These are phyloP conservation scores for Ganoderma sp. DNA, from an alignment of 1,284 basidiomycete species.

Conservation along the genomic window DNA sequence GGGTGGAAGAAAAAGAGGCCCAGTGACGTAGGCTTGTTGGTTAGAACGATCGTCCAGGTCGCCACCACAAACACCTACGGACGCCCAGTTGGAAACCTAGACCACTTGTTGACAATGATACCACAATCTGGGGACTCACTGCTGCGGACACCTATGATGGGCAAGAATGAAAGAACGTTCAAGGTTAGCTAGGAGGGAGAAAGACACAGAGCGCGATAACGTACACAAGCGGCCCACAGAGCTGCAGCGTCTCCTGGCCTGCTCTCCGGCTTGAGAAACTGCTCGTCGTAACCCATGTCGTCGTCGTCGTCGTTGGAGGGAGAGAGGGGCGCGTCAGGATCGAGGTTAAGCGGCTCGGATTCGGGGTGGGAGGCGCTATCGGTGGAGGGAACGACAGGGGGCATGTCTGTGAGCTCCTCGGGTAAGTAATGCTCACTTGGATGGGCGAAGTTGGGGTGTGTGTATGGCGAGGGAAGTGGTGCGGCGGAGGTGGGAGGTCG, in stretches of 20 bases:
- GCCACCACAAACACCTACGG: slow-evolving; percentile 51
- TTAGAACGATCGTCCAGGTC: slow-evolving; percentile 59
- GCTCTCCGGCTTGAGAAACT: slow-evolving; percentile 45
- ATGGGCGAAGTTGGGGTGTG: not conserved
- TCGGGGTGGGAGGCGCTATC: slow-evolving; percentile 25
- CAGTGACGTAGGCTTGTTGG: slow-evolving; percentile 52
- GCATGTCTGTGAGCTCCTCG: slow-evolving; percentile 16
- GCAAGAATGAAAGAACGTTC: not conserved
- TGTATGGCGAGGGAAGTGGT: slow-evolving; percentile 4
- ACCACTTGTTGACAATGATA: not conserved
- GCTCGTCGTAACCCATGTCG: slow-evolving; percentile 47
- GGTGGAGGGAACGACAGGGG: slow-evolving; percentile 14
- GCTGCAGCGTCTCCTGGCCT: slow-evolving; percentile 50
- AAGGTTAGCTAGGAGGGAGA: not conserved
- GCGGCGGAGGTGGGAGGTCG: slow-evolving; percentile 12
- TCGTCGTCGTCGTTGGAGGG: slow-evolving; percentile 5
- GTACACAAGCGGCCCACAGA: slow-evolving; percentile 47
- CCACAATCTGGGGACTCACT: slow-evolving; percentile 32
- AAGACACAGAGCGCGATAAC: slow-evolving; percentile 25
- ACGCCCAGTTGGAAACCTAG: not conserved
- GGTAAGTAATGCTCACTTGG: slow-evolving; percentile 9
- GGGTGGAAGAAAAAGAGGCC: slow-evolving; percentile 75
- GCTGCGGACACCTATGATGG: slow-evolving; percentile 33
- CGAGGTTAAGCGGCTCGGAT: slow-evolving; percentile 29
- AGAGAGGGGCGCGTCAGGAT: slow-evolving; percentile 16